These are phyloP conservation scores for Fusarium denticulatum DNA, from an alignment of 2,329 filamentous ascomycete genomes.

Conservation along the genomic window DNA sequence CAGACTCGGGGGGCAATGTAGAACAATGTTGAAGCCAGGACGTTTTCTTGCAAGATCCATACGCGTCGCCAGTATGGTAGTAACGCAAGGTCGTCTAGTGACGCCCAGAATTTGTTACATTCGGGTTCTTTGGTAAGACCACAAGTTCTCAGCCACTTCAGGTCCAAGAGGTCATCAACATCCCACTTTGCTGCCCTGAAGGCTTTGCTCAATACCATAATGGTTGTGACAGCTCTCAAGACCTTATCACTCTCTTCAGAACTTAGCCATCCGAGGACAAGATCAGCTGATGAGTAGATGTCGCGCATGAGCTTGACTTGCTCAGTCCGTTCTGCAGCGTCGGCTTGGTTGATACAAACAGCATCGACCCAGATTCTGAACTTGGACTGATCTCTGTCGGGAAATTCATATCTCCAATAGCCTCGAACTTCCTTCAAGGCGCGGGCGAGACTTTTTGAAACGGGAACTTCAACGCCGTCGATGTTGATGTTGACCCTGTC, in stretches of 20 bases:
- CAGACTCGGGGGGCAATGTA: neutral
- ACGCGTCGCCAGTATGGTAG: neutral
- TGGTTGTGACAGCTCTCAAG: neutral
- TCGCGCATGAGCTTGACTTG: slow-evolving; percentile 16
- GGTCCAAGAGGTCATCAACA: neutral
- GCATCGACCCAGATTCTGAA: slow-evolving; percentile 11
- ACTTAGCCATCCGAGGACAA: neutral
- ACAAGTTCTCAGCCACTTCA: neutral
- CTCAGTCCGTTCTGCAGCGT: neutral
- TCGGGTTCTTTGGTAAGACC: neutral
- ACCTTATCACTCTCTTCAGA: neutral
- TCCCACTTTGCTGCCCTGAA: neutral
- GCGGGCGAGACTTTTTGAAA: neutral
- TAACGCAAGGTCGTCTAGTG: neutral
- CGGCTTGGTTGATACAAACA: neutral
- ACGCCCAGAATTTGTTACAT: neutral
- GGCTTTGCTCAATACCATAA: neutral
- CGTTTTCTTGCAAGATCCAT: neutral
- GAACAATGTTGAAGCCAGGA: neutral
- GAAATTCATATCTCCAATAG: neutral
- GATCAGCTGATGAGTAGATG: slow-evolving; percentile 4
- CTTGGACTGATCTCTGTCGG: neutral
- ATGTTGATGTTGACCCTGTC: neutral
- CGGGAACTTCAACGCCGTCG: neutral
- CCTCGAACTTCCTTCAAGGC: neutral